Evolutionary conservation across 2,329 filamentous ascomycete species (phyloP).

Genomic region (Exophiala oligosperma): DNA sequence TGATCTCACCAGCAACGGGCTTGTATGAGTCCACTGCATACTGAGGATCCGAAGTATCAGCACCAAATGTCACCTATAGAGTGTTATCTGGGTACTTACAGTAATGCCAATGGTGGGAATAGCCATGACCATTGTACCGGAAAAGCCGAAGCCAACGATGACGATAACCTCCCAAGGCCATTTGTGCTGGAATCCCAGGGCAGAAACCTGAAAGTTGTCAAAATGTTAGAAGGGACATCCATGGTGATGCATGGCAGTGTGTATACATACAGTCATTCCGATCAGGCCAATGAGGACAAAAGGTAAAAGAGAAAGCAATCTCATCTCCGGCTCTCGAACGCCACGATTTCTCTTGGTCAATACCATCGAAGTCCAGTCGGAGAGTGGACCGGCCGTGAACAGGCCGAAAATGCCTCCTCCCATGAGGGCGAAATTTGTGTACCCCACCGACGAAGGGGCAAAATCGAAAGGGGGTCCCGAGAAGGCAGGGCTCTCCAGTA

Average conservation of each 20-base stretch:
- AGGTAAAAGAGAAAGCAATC: conserved; percentile 56
- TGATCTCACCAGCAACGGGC: conserved; percentile 58
- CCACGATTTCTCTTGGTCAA: conserved; percentile 54
- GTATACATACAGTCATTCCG: conserved; percentile 45
- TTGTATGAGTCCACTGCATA: conserved; percentile 66
- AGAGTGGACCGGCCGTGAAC: conserved; percentile 54
- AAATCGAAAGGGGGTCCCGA: no score
- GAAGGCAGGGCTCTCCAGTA: no score
- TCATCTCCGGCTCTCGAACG: conserved; percentile 59
- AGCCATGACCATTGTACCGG: conserved; percentile 58
- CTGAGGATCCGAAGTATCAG: background rate
- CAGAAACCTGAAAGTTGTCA: no score
- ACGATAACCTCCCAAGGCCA: conserved; percentile 58
- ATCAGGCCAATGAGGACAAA: conserved; percentile 57
- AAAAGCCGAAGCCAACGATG: conserved; percentile 56
- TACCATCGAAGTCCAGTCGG: conserved; percentile 55
- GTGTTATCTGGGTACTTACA: background rate
- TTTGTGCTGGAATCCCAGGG: conserved; percentile 51
- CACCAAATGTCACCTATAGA: background rate
- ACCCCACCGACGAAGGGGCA: conserved; percentile 41
- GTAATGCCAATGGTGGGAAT: conserved; percentile 57
- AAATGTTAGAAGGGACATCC: no score
- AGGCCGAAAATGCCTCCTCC: conserved; percentile 56
- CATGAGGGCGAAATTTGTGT: conserved; percentile 58
- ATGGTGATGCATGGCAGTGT: no score